Evolutionary conservation across 2,329 filamentous ascomycete species (phyloP).

Genomic region (Fusarium irregulare): DNA sequence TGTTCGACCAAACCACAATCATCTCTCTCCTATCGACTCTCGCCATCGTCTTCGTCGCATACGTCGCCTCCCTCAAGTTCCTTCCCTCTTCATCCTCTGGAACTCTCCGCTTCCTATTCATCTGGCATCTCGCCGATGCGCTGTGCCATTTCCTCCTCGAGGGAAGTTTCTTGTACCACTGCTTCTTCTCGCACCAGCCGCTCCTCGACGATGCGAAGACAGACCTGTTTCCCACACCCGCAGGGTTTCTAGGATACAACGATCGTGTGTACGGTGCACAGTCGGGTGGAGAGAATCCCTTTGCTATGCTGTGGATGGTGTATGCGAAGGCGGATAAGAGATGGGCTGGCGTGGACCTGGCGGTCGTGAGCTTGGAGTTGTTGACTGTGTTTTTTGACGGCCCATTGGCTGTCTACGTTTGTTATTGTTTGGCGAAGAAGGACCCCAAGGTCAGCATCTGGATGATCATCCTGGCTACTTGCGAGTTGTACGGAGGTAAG

Average conservation of each 20-base stretch:
- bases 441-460: slow-evolving; percentile 67
- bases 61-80: slow-evolving; percentile 59
- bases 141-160: slow-evolving; percentile 93
- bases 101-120: slow-evolving; percentile 80
- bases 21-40: slow-evolving; percentile 67
- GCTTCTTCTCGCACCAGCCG: slow-evolving; percentile 76
- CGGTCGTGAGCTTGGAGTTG: slow-evolving; percentile 72
- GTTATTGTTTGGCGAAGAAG: slow-evolving; percentile 68
- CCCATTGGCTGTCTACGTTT: slow-evolving; percentile 68
- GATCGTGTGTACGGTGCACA: slow-evolving; percentile 67
- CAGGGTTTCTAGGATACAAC: slow-evolving; percentile 63
- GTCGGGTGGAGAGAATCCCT: slow-evolving; percentile 63
- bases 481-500: slow-evolving; percentile 73
- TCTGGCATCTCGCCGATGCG: slow-evolving; percentile 95
- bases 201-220: slow-evolving; percentile 46
- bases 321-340: slow-evolving; percentile 72
- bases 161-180: slow-evolving; percentile 91
- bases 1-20: slow-evolving; percentile 71
- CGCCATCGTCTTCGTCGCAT: slow-evolving; percentile 62
- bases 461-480: slow-evolving; percentile 74
- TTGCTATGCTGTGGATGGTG: slow-evolving; percentile 75
- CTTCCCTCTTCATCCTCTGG: slow-evolving; percentile 62
- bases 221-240: slow-evolving; percentile 59
- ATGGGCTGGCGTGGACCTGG: slow-evolving; percentile 72
- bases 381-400: slow-evolving; percentile 73